These are phyloP conservation scores for Saccharomyces cerevisiae DNA, from an alignment of 805 yeast species.

Conservation along the genomic window DNA sequence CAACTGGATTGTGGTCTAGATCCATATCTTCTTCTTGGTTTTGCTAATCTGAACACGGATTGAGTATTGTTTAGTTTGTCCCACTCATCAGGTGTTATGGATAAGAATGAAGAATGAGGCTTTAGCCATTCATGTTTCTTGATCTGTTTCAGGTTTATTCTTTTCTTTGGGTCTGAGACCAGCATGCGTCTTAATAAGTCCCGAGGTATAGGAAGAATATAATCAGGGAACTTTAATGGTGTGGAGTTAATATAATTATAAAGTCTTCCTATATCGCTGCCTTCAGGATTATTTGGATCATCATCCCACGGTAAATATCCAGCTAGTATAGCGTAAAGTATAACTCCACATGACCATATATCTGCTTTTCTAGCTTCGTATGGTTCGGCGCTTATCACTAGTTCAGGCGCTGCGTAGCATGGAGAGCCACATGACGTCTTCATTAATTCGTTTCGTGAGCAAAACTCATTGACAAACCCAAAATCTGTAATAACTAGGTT, in stretches of 20 bases:
- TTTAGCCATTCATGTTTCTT: slow-evolving; percentile 82
- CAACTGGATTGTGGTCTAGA: slow-evolving; percentile 26
- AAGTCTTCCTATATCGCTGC: slow-evolving; percentile 81
- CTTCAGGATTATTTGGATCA: slow-evolving; percentile 93
- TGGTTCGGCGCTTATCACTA: slow-evolving; percentile 82
- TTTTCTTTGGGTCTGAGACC: slow-evolving; percentile 72
- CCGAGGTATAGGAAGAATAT: slow-evolving; percentile 82
- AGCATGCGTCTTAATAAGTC: slow-evolving; percentile 78
- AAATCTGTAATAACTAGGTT: slow-evolving; percentile 84
- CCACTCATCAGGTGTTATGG: slow-evolving; percentile 89
- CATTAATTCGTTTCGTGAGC: slow-evolving; percentile 64
- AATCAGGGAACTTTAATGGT: slow-evolving; percentile 92
- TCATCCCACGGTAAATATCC: slow-evolving; percentile 97
- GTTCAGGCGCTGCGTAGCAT: slow-evolving; percentile 96
- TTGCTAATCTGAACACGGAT: slow-evolving; percentile 9
- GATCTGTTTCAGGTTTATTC: slow-evolving; percentile 63
- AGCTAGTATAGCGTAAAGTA: slow-evolving; percentile 91
- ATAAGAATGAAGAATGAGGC: slow-evolving; percentile 74
- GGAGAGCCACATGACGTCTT: slow-evolving; percentile 95
- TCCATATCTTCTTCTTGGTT: slow-evolving; percentile 1
- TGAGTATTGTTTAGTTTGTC: slow-evolving; percentile 38
- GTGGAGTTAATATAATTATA: slow-evolving; percentile 88
- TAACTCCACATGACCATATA: slow-evolving; percentile 95
- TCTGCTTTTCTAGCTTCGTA: slow-evolving; percentile 93
- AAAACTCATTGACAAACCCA: slow-evolving; percentile 85